phyloP scores from a whole-genome alignment of 1,139 yeast species.

The Suhomyces chickasaworum region DNA sequence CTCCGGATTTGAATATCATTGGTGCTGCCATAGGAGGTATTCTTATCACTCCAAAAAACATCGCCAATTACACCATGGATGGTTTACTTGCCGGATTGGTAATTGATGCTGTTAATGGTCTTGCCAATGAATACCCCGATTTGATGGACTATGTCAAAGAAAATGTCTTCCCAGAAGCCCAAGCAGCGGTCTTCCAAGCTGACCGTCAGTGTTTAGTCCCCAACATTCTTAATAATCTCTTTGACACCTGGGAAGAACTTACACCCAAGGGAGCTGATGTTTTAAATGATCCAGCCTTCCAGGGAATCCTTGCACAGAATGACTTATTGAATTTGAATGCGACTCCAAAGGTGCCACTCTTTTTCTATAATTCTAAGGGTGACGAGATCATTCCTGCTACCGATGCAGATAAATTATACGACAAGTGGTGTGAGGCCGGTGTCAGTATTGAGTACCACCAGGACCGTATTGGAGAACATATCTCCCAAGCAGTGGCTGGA shows the following conservation, averaged over 20 bases:
- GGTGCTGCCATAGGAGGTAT: conserved; percentile 42
- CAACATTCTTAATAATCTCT: background rate
- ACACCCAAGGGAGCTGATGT: conserved; percentile 1
- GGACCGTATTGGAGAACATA: conserved; percentile 21
- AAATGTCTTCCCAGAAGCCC: background rate
- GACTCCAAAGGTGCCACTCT: conserved; percentile 36
- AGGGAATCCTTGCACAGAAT: background rate
- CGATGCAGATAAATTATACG: conserved; percentile 16
- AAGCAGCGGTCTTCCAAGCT: background rate
- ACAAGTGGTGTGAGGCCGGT: conserved; percentile 21
- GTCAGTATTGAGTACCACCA: conserved; percentile 20
- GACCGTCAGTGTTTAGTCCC: conserved; percentile 2
- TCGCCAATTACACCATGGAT: conserved; percentile 26
- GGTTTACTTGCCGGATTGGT: conserved; percentile 29
- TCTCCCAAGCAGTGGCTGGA: conserved; percentile 19
- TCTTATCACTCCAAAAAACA: conserved; percentile 27
- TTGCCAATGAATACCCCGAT: conserved; percentile 31
- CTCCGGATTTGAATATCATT: conserved; percentile 33
- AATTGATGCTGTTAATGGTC: conserved; percentile 29
- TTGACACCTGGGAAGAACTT: background rate
- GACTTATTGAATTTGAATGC: conserved; percentile 8
- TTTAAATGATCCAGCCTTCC: background rate
- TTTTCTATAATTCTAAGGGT: conserved; percentile 34
- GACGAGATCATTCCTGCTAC: conserved; percentile 27
- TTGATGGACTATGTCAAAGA: conserved; percentile 9